Percentiles rank a stretch among this genome's conserved stretches.
Conservation (phyloP, 768 basidiomycete genomes). For the Russula brevipes region DNA sequence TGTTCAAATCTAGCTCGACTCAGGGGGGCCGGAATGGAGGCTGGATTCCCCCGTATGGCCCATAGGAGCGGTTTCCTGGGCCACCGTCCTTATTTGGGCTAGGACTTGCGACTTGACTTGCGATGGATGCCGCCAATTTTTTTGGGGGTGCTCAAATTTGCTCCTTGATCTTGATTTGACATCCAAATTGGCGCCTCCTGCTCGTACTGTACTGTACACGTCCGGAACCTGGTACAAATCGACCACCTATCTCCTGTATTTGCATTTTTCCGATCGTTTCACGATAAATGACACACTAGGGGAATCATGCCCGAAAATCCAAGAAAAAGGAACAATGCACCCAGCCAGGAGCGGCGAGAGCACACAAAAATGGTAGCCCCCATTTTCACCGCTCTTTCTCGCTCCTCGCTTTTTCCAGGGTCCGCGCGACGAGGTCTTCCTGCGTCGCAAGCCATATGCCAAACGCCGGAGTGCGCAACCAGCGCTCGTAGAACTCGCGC, state of each 20-base stretch:
- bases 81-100: no score
- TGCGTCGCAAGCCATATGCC: conserved; percentile 75
- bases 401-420: conserved; percentile 35
- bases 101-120: no score
- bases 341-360: neutral
- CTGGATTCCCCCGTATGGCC: neutral
- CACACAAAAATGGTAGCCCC: neutral
- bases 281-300: neutral
- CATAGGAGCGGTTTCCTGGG: no score
- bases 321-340: neutral
- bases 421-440: conserved; percentile 61
- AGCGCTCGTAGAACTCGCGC: conserved; percentile 71
- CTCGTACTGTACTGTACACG: no score
- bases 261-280: no score
- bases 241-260: no score
- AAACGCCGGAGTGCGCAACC: conserved; percentile 72
- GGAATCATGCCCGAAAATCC: neutral
- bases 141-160: no score
- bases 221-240: neutral
- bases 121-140: no score
- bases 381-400: conserved; percentile 1
- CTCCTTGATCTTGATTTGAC: no score
- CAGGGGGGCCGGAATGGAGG: neutral
- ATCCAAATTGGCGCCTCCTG: no score
- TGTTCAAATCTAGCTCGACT: neutral